Evolutionary conservation across 768 basidiomycete species (phyloP).

Genomic region (Dacryopinax primogenitus): DNA sequence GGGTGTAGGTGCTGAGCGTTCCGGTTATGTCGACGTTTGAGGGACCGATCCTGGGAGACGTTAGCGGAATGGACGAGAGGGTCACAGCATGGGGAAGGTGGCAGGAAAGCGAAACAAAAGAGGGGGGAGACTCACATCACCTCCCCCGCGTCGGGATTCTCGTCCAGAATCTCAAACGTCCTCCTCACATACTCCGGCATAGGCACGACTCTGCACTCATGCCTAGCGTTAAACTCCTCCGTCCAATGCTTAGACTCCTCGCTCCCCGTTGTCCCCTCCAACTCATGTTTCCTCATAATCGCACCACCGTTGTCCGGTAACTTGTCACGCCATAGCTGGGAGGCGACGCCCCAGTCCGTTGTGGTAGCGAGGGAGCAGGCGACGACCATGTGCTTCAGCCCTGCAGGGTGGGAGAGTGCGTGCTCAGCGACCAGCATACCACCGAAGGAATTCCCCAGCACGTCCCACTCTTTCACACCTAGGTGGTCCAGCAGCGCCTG

Average conservation of each 20-base stretch:
- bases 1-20: neutral
- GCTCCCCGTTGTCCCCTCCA: neutral
- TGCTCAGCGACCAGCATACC: neutral
- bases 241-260: neutral
- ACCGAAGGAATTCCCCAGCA: neutral
- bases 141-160: neutral
- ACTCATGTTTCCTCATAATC: neutral
- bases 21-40: neutral
- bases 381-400: slow-evolving; percentile 1
- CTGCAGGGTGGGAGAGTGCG: neutral
- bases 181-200: neutral
- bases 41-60: neutral
- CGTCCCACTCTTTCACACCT: neutral
- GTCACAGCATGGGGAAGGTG: neutral
- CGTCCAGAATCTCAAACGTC: neutral
- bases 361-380: neutral
- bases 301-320: neutral
- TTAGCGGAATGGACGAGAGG: neutral
- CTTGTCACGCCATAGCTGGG: neutral
- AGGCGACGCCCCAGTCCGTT: neutral
- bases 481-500: neutral
- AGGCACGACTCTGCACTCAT: slow-evolving; percentile 4
- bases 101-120: neutral
- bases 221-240: neutral
- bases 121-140: neutral